Conservation (phyloP, 2,329 filamentous ascomycete species). For the Aspergillus bombycis region DNA sequence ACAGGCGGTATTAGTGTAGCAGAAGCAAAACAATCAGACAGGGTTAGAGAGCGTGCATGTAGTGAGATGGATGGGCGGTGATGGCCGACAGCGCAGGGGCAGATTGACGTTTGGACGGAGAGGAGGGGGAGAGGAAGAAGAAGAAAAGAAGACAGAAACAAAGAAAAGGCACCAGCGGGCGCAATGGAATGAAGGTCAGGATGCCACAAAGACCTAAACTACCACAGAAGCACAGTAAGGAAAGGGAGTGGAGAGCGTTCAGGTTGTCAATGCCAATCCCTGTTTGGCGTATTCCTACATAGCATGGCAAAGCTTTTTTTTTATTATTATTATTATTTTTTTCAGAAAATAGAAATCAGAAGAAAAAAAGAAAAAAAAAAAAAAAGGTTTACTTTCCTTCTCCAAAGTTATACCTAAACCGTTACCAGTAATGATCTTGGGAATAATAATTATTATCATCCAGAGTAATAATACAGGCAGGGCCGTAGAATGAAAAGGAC, state of each 20-base stretch:
- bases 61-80: background rate
- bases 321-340: background rate
- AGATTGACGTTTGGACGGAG: background rate
- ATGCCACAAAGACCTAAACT: constrained; percentile 5
- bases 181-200: constrained; percentile 3
- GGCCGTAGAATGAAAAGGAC: background rate
- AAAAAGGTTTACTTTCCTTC: too few species aligned
- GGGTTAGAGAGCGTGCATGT: background rate
- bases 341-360: too few species aligned
- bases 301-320: constrained; percentile 5
- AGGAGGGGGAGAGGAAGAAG: constrained; percentile 4
- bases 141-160: constrained; percentile 9
- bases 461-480: background rate
- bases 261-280: constrained; percentile 8
- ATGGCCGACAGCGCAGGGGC: background rate
- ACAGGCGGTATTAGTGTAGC: background rate
- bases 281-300: constrained; percentile 5
- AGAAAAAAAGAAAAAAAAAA: too few species aligned
- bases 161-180: constrained; percentile 3
- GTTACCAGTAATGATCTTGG: background rate
- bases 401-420: too few species aligned
- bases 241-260: constrained; percentile 3
- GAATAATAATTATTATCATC: background rate
- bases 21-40: background rate
- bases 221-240: background rate